These are phyloP conservation scores for Penicillium sp. DNA, from an alignment of 2,329 filamentous ascomycete species.

Conservation along the genomic window DNA sequence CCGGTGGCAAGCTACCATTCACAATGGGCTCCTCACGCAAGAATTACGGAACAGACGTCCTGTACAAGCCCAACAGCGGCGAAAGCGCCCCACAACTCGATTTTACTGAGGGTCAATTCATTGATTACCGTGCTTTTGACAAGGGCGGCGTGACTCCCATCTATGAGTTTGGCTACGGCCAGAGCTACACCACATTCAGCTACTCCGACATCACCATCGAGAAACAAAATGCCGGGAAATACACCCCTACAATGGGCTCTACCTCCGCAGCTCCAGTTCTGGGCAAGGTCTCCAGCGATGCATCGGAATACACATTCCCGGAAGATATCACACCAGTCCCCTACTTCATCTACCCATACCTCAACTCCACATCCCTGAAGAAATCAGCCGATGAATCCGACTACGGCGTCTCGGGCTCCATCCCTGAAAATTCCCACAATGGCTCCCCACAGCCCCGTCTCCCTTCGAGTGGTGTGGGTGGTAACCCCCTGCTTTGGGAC, in stretches of 20 bases:
- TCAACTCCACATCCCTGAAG: slow-evolving; percentile 6
- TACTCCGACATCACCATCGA: slow-evolving; percentile 49
- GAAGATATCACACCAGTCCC: neutral
- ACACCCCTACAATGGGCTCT: slow-evolving; percentile 48
- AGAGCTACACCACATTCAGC: slow-evolving; percentile 60
- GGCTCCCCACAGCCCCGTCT: slow-evolving; percentile 24
- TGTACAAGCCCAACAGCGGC: neutral
- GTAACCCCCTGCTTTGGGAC: slow-evolving; percentile 25
- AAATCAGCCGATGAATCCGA: slow-evolving; percentile 1
- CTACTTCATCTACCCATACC: slow-evolving; percentile 12
- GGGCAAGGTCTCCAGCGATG: slow-evolving; percentile 43
- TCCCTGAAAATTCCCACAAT: slow-evolving; percentile 1
- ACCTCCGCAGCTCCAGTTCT: slow-evolving; percentile 56
- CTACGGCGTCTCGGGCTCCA: slow-evolving; percentile 5
- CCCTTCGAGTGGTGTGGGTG: slow-evolving; percentile 47
- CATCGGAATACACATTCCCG: slow-evolving; percentile 8
- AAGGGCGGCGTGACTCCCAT: slow-evolving; percentile 50
- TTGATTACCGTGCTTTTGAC: slow-evolving; percentile 50
- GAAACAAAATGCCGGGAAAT: neutral
- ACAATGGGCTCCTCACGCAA: slow-evolving; percentile 5
- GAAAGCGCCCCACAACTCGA: slow-evolving; percentile 49
- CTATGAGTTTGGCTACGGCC: slow-evolving; percentile 59
- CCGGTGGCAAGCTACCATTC: slow-evolving; percentile 9
- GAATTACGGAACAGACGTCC: slow-evolving; percentile 37
- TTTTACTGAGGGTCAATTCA: slow-evolving; percentile 58